These are phyloP conservation scores for Mycena alexandri DNA, from an alignment of 768 basidiomycete genomes.

Conservation along the genomic window DNA sequence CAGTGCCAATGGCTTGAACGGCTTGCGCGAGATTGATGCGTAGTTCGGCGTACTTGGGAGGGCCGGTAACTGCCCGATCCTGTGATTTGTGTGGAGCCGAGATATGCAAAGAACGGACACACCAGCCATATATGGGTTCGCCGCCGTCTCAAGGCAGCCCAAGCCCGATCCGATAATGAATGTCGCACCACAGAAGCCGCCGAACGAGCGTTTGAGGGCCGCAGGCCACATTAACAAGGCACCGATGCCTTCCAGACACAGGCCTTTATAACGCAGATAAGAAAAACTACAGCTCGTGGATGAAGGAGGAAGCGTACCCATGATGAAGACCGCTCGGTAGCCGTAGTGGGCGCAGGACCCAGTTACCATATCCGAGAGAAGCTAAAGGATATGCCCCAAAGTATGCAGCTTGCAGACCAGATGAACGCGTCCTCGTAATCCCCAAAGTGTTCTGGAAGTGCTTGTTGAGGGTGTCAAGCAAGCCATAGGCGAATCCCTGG, in stretches of 20 bases:
- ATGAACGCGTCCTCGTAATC: conserved; percentile 51
- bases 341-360: conserved; percentile 50
- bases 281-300: background rate
- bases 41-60: conserved; percentile 49
- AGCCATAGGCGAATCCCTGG: conserved; percentile 51
- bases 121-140: conserved; percentile 54
- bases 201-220: conserved; percentile 49
- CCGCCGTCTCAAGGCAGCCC: conserved; percentile 49
- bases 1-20: conserved; percentile 49
- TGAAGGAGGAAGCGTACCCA: conserved; percentile 32
- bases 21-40: conserved; percentile 52
- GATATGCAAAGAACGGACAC: background rate
- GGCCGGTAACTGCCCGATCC: conserved; percentile 44
- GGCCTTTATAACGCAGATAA: conserved; percentile 24
- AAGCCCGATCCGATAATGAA: conserved; percentile 52
- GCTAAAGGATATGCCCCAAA: conserved; percentile 53
- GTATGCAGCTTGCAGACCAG: conserved; percentile 51
- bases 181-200: conserved; percentile 52
- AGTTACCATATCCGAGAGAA: conserved; percentile 50
- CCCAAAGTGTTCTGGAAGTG: conserved; percentile 50
- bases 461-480: conserved; percentile 51
- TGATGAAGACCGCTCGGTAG: conserved; percentile 50
- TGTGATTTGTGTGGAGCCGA: background rate
- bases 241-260: conserved; percentile 48
- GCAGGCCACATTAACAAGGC: conserved; percentile 54